Percentiles rank a stretch among this genome's conserved stretches.
Conservation (phyloP, 2,329 filamentous ascomycete genomes). For the Paraconiothyrium sp. region DNA sequence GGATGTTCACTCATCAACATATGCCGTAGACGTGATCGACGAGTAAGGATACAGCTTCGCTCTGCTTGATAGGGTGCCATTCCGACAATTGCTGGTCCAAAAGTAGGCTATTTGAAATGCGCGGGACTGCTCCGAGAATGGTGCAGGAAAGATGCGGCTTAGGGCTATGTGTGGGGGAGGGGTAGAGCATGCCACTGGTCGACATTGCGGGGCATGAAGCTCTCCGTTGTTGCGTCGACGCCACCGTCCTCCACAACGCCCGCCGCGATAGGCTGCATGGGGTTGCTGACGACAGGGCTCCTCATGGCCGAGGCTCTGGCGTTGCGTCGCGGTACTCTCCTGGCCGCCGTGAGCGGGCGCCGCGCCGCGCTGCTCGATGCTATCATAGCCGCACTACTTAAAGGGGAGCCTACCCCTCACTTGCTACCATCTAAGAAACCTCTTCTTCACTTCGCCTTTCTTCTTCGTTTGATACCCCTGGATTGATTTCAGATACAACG, state of each 20-base stretch:
- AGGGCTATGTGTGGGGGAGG: slow-evolving; percentile 43
- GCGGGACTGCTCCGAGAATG: slow-evolving; percentile 3
- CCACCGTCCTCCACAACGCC: slow-evolving; percentile 27
- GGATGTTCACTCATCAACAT: background rate
- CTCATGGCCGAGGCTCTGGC: slow-evolving; percentile 44
- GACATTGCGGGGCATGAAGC: slow-evolving; percentile 40
- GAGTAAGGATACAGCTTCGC: background rate
- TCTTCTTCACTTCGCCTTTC: slow-evolving; percentile 23
- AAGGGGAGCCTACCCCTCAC: slow-evolving; percentile 34
- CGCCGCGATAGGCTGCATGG: slow-evolving; percentile 33
- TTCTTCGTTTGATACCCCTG: slow-evolving; percentile 37
- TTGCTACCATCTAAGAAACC: slow-evolving; percentile 15
- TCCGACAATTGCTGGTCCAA: background rate
- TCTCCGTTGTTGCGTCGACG: slow-evolving; percentile 32
- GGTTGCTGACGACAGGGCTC: slow-evolving; percentile 34
- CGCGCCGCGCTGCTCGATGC: slow-evolving; percentile 33
- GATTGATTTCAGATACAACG: slow-evolving; percentile 23
- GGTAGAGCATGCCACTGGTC: slow-evolving; percentile 39
- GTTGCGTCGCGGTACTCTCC: slow-evolving; percentile 21
- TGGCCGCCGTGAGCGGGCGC: slow-evolving; percentile 27
- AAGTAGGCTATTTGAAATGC: slow-evolving; percentile 11
- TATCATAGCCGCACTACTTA: slow-evolving; percentile 29
- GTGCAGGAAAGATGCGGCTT: slow-evolving; percentile 16
- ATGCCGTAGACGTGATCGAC: background rate
- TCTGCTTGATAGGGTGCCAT: slow-evolving; percentile 17